Percentiles rank a stretch among this genome's conserved stretches.
Evolutionary conservation across 495 filamentous ascomycete genomes (phyloP).

Genomic region (Hypoxylon cercidicola): DNA sequence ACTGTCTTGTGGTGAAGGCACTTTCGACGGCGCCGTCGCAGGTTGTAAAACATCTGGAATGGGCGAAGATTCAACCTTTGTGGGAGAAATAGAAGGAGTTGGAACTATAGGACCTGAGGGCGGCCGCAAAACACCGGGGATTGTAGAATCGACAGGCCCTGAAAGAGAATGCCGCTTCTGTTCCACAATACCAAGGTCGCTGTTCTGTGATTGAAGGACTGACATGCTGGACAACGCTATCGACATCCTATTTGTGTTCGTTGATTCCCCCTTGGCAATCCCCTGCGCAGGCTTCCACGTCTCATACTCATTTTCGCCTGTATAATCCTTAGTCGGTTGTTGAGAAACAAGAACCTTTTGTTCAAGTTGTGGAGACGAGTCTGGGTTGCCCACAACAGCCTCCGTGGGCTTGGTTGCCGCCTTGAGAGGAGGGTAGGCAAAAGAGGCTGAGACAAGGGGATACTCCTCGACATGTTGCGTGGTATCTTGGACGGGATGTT

Average conservation of each 20-base stretch:
- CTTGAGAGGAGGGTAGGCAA: conserved; percentile 40
- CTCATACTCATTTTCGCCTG: conserved; percentile 42
- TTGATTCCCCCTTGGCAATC: conserved; percentile 14
- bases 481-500: conserved; percentile 9
- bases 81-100: conserved; percentile 2
- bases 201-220: conserved; percentile 42
- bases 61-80: conserved; percentile 7
- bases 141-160: conserved; percentile 8
- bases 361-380: conserved; percentile 1
- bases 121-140: conserved; percentile 25
- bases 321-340: conserved; percentile 15
- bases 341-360: conserved; percentile 36
- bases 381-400: conserved; percentile 9
- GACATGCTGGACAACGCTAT: conserved; percentile 31
- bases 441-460: conserved; percentile 44
- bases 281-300: conserved; percentile 47
- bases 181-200: conserved; percentile 31
- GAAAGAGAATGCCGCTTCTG: conserved; percentile 35
- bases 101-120: conserved; percentile 27
- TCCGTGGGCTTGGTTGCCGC: neutral
- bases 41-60: conserved; percentile 31
- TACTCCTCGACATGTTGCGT: conserved; percentile 36
- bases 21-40: conserved; percentile 14
- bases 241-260: conserved; percentile 23
- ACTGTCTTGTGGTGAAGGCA: conserved; percentile 5